A percentile compares a stretch with the other conserved stretches of the same genome.
These are phyloP conservation scores for Podospora pseudoanserina DNA, from an alignment of 495 filamentous ascomycete genomes.

Conservation along the genomic window DNA sequence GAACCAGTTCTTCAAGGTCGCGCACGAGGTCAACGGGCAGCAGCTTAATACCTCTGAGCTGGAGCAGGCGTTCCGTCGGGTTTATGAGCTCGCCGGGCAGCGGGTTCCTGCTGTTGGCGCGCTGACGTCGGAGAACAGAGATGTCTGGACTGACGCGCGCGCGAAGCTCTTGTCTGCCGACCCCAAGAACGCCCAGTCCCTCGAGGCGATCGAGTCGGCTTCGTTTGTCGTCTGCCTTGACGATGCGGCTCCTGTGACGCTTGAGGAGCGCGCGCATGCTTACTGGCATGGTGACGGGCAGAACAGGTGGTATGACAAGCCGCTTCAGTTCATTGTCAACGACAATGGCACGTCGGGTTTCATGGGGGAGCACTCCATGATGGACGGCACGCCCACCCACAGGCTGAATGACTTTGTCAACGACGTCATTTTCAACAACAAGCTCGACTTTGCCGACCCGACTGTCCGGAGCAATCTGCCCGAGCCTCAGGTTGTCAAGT, in stretches of 20 bases:
- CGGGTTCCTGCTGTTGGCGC: slow-evolving; percentile 72
- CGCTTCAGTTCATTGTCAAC: slow-evolving; percentile 95
- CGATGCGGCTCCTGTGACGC: slow-evolving; percentile 84
- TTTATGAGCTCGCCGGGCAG: slow-evolving; percentile 73
- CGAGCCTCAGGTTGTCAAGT: slow-evolving; percentile 72
- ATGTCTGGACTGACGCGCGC: slow-evolving; percentile 86
- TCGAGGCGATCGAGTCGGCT: slow-evolving; percentile 82
- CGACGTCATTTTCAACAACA: slow-evolving; percentile 83
- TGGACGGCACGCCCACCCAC: slow-evolving; percentile 98
- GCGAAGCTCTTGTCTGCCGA: slow-evolving; percentile 69
- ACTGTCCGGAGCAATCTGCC: slow-evolving; percentile 76
- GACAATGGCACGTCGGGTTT: slow-evolving; percentile 98
- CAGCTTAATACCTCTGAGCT: slow-evolving; percentile 83
- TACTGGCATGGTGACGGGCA: slow-evolving; percentile 98
- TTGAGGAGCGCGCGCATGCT: slow-evolving; percentile 90
- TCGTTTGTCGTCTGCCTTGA: slow-evolving; percentile 94
- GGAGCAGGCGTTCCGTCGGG: slow-evolving; percentile 77
- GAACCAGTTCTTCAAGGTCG: slow-evolving; percentile 93
- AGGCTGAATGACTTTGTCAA: slow-evolving; percentile 92
- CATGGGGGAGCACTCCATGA: slow-evolving; percentile 99
- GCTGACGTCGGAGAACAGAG: slow-evolving; percentile 87
- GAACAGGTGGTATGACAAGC: slow-evolving; percentile 99
- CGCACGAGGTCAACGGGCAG: slow-evolving; percentile 69
- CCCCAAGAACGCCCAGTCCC: slow-evolving; percentile 67
- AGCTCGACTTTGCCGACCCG: slow-evolving; percentile 77